Conservation (phyloP, 306 rosid species). For the Ormosia emarginata region DNA sequence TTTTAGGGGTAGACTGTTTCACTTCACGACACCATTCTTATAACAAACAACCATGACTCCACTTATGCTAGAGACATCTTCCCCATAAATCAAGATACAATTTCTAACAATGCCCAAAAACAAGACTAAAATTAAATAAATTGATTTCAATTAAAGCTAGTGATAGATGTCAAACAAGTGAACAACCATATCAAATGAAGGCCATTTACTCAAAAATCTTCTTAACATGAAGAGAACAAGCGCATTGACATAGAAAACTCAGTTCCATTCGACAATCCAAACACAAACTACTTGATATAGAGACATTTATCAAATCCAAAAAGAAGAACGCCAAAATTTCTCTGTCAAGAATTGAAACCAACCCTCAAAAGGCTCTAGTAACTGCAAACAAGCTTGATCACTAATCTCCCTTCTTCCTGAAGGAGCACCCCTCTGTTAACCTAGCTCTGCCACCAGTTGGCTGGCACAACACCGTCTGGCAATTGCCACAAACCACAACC, state of each 20-base stretch:
- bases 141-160: neutral
- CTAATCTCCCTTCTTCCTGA: conserved; percentile 42
- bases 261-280: neutral
- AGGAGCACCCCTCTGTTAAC: conserved; percentile 32
- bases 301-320: conserved; percentile 13
- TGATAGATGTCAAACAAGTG: neutral
- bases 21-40: no score
- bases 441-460: conserved; percentile 37
- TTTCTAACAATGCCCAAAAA: neutral
- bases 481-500: conserved; percentile 31
- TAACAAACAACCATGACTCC: no score
- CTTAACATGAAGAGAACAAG: neutral
- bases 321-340: conserved; percentile 17
- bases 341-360: neutral
- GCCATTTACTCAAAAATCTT: conserved; percentile 3
- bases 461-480: conserved; percentile 38
- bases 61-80: no score
- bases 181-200: neutral
- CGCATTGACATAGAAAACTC: neutral
- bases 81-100: no score
- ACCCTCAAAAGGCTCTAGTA: neutral
- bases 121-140: neutral
- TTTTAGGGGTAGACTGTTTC: no score
- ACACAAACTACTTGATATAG: conserved; percentile 1
- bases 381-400: neutral